These are phyloP conservation scores for Paulownia fortunei DNA, from an alignment of 257 asterid genomes.

Conservation along the genomic window DNA sequence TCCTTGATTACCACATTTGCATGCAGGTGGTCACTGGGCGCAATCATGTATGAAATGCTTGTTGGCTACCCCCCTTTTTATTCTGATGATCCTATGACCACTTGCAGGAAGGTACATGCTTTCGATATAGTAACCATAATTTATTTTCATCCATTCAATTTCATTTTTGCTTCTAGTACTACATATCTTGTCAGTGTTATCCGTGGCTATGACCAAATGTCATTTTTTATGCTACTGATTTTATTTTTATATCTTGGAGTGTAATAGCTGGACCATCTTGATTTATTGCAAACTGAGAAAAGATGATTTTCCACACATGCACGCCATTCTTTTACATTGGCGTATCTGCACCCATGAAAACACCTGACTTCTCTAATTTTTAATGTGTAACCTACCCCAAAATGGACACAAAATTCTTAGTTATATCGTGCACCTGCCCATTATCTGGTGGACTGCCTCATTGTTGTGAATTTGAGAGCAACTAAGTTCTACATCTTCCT, in stretches of 20 bases:
- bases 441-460: neutral
- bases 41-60: conserved; percentile 73
- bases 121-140: neutral
- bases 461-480: neutral
- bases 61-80: conserved; percentile 71
- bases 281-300: conserved; percentile 13
- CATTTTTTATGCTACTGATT: conserved; percentile 9
- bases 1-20: conserved; percentile 27
- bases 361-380: neutral
- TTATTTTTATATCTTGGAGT: conserved; percentile 1
- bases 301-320: conserved; percentile 14
- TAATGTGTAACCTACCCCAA: conserved; percentile 5
- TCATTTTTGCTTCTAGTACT: neutral
- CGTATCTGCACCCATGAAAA: neutral
- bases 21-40: conserved; percentile 77
- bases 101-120: conserved; percentile 64
- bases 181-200: neutral
- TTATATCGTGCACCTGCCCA: neutral
- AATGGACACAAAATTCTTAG: neutral
- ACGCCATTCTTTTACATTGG: neutral
- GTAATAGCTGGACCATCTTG: neutral
- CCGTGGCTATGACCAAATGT: conserved; percentile 2
- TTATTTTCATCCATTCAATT: conserved; percentile 18
- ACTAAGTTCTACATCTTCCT: neutral
- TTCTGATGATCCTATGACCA: conserved; percentile 66